phyloP scores from a whole-genome alignment of 805 yeast species.

The Wickerhamiella alocasiicola region DNA sequence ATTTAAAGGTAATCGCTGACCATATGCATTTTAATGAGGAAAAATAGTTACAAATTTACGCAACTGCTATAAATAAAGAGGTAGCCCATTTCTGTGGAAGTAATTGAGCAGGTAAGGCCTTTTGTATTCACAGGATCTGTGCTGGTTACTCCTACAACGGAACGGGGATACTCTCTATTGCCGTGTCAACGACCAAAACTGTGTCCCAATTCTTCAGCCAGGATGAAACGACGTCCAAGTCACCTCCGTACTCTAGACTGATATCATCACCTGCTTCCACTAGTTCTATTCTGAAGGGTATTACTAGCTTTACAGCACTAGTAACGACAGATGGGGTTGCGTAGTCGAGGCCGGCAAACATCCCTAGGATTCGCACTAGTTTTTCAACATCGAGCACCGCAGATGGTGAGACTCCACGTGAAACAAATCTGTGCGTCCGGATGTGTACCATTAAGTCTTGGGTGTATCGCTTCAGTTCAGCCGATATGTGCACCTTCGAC shows the following conservation, averaged over 20 bases:
- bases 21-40: too few species aligned
- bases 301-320: conserved; percentile 35
- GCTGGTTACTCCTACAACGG: too few species aligned
- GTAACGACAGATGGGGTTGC: conserved; percentile 45
- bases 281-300: conserved; percentile 37
- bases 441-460: conserved; percentile 43
- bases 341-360: conserved; percentile 31
- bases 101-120: too few species aligned
- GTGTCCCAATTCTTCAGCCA: conserved; percentile 36
- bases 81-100: conserved; percentile 11
- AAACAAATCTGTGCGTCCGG: conserved; percentile 43
- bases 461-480: conserved; percentile 42
- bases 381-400: conserved; percentile 33
- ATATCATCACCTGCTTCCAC: conserved; percentile 37
- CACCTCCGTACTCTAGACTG: conserved; percentile 45
- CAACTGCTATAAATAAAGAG: background rate
- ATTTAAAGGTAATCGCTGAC: too few species aligned
- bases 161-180: conserved; percentile 38
- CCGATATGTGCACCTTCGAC: conserved; percentile 29
- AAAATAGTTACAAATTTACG: background rate
- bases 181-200: conserved; percentile 40
- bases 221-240: conserved; percentile 31
- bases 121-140: too few species aligned
- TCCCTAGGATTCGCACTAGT: conserved; percentile 32
- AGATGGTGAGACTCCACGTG: conserved; percentile 40